Evolutionary conservation across 169 alveolate species (phyloP).

Genomic region (Cytauxzoon felis): DNA sequence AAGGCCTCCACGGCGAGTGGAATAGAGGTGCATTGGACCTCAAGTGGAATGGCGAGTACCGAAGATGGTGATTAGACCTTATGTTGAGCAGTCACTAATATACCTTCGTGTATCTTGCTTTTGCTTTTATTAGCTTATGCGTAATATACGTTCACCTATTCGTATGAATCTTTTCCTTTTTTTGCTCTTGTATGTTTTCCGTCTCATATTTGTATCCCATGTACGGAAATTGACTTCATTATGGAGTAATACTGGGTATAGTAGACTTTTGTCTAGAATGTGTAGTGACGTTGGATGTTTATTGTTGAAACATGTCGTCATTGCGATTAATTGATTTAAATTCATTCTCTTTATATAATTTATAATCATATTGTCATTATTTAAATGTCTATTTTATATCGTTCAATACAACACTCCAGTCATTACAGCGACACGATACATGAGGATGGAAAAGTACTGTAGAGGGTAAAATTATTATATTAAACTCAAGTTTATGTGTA

Average conservation of each 20-base stretch:
- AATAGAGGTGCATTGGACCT: no score
- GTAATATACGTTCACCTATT: conserved; percentile 64
- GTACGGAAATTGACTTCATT: conserved; percentile 34
- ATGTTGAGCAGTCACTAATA: neutral
- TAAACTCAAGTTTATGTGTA: no score
- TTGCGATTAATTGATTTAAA: neutral
- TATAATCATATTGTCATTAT: neutral
- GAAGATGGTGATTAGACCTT: neutral
- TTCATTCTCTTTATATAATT: conserved; percentile 1
- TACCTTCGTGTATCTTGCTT: no score
- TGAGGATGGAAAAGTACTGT: no score
- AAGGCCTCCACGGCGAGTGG: no score
- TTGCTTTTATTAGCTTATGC: conserved; percentile 62
- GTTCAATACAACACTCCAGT: conserved; percentile 1
- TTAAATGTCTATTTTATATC: neutral
- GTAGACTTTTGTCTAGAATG: neutral
- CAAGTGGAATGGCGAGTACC: no score
- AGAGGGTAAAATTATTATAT: no score
- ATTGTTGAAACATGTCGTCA: neutral
- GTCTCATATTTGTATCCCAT: conserved; percentile 73
- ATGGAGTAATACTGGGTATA: neutral
- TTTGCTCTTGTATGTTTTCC: conserved; percentile 65
- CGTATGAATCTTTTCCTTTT: conserved; percentile 64
- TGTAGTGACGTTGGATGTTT: neutral
- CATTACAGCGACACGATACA: neutral